Conservation (phyloP, 2,329 filamentous ascomycete genomes). For the Colletotrichum lentis region DNA sequence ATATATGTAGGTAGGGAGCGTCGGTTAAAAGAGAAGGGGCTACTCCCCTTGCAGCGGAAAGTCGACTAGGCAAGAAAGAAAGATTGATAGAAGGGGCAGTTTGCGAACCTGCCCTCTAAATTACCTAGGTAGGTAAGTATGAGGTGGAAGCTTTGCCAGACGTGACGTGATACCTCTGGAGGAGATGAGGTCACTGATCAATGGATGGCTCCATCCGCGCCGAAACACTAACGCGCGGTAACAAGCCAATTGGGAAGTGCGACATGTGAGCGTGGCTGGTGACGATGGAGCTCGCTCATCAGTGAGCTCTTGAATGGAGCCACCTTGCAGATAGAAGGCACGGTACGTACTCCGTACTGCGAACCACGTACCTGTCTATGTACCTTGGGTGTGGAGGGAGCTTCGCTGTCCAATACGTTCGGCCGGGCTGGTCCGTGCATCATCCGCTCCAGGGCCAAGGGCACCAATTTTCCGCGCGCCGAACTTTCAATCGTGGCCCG, state of each 20-base stretch:
- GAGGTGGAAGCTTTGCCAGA: constrained; percentile 26
- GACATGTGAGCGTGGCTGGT: constrained; percentile 21
- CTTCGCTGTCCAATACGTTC: background rate
- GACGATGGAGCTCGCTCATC: constrained; percentile 7
- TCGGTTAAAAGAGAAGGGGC: background rate
- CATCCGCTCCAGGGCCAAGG: background rate
- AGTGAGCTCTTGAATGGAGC: constrained; percentile 1
- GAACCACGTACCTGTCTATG: too few relatives aligned
- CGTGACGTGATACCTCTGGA: constrained; percentile 26
- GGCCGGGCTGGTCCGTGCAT: constrained; percentile 26
- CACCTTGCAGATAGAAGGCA: background rate
- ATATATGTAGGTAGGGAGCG: background rate
- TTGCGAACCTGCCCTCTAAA: constrained; percentile 18
- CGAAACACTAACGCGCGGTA: constrained; percentile 31
- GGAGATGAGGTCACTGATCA: constrained; percentile 37
- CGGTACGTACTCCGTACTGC: background rate
- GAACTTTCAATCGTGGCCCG: constrained; percentile 38
- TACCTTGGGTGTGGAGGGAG: too few relatives aligned
- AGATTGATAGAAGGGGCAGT: constrained; percentile 14
- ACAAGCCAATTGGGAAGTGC: constrained; percentile 22
- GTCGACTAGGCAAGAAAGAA: background rate
- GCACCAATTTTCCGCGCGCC: constrained; percentile 38
- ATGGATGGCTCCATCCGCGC: constrained; percentile 27
- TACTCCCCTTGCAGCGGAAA: constrained; percentile 1
- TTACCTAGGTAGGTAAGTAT: too few relatives aligned